phyloP scores from a whole-genome alignment of 1,284 basidiomycete genomes.

The Naganishia albida region DNA sequence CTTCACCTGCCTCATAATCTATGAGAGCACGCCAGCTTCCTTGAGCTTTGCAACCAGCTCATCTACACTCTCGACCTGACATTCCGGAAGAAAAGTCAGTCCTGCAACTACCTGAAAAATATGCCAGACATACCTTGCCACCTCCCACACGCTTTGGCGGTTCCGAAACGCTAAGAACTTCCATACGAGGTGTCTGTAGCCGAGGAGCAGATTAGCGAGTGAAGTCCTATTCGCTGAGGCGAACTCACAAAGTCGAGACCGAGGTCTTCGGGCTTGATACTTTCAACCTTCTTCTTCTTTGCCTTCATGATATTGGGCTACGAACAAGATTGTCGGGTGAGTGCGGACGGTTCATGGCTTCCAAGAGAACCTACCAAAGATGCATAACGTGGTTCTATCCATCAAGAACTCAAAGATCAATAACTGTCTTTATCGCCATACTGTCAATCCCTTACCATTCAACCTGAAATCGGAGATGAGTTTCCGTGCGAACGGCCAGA shows the following conservation, averaged over 20 bases:
- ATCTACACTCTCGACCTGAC: conserved; percentile 77
- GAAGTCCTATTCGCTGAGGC: neutral
- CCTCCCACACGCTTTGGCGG: conserved; percentile 90
- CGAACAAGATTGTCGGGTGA: neutral
- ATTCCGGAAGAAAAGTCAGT: conserved; percentile 10
- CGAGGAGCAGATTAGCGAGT: neutral
- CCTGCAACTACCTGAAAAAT: neutral
- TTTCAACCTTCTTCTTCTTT: conserved; percentile 97
- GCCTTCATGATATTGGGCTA: conserved; percentile 95
- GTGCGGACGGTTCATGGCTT: neutral
- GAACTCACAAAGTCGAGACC: conserved; percentile 57
- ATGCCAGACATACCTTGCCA: conserved; percentile 61
- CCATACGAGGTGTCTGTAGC: conserved; percentile 65
- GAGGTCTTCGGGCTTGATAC: conserved; percentile 76
- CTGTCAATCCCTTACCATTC: conserved; percentile 43
- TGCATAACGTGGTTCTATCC: conserved; percentile 91
- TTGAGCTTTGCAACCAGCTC: conserved; percentile 88
- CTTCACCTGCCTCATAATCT: neutral
- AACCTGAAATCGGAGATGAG: conserved; percentile 37
- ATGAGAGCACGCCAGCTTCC: conserved; percentile 72
- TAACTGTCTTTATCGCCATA: conserved; percentile 59
- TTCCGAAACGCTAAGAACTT: conserved; percentile 87
- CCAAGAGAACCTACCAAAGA: conserved; percentile 59
- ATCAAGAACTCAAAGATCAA: conserved; percentile 24
- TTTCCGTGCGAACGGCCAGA: conserved; percentile 35